These are phyloP conservation scores for Secale cereale DNA, from an alignment of 176 grass and related monocot species.

Conservation along the genomic window DNA sequence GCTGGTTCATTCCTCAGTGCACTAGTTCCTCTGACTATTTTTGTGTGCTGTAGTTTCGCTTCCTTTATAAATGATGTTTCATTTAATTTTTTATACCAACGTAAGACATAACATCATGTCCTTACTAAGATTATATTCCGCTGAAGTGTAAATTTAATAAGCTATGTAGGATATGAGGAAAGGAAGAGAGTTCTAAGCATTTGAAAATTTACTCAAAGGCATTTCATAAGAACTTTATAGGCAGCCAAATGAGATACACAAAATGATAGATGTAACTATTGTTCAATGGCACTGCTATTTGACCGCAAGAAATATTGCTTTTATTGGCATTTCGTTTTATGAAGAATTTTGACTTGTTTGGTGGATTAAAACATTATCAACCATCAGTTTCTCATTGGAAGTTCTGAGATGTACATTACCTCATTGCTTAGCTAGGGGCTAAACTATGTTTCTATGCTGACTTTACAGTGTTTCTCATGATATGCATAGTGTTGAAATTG, in stretches of 20 bases:
- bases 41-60: background rate
- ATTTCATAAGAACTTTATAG: background rate
- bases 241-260: background rate
- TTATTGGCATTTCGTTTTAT: background rate
- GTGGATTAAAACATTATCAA: background rate
- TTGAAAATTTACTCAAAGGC: constrained; percentile 10
- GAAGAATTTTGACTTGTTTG: background rate
- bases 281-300: background rate
- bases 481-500: background rate
- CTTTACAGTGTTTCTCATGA: background rate
- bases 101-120: background rate
- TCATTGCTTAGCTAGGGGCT: background rate
- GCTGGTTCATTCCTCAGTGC: background rate
- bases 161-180: background rate
- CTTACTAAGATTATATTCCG: background rate
- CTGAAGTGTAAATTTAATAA: constrained; percentile 8
- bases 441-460: background rate
- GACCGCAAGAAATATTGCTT: constrained; percentile 7
- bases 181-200: background rate
- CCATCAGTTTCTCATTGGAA: constrained; percentile 3
- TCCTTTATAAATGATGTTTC: background rate
- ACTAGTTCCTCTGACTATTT: background rate
- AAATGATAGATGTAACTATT: background rate
- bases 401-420: constrained; percentile 13
- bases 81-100: constrained; percentile 5